A percentile compares a stretch with the other conserved stretches of the same genome.
These are phyloP conservation scores for Podaxis sp. DNA, from an alignment of 768 basidiomycete species.

Conservation along the genomic window DNA sequence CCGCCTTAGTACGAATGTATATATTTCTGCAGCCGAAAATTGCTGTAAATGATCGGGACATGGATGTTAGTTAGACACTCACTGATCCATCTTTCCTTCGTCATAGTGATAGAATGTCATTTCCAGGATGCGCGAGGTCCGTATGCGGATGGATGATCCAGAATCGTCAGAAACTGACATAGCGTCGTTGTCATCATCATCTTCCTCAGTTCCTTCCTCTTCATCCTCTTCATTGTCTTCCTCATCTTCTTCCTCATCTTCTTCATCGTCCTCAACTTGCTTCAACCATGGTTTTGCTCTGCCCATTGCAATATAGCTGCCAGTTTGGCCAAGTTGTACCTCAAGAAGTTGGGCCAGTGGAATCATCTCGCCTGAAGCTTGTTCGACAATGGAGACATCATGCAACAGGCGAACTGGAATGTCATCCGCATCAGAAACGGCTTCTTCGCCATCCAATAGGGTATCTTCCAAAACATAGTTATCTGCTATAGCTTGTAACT, in stretches of 20 bases:
- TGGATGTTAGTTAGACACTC: conserved; percentile 18
- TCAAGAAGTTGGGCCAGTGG: conserved; percentile 38
- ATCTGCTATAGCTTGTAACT: not conserved
- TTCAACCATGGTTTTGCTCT: conserved; percentile 39
- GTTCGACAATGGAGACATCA: conserved; percentile 54
- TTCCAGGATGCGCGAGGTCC: conserved; percentile 43
- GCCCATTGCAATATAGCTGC: conserved; percentile 38
- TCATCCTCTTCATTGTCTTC: conserved; percentile 18
- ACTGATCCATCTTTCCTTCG: conserved; percentile 44
- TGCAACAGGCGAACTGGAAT: conserved; percentile 58
- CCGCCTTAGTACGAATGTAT: conserved; percentile 58
- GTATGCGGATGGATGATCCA: not conserved
- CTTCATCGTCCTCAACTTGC: conserved; percentile 29
- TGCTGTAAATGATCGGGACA: not conserved
- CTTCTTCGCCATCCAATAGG: conserved; percentile 43
- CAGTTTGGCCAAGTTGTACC: conserved; percentile 23
- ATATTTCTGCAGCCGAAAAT: conserved; percentile 44
- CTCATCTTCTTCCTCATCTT: conserved; percentile 24
- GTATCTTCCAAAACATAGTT: conserved; percentile 38
- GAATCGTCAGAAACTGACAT: not conserved
- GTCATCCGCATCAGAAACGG: conserved; percentile 32
- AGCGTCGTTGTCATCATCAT: conserved; percentile 5
- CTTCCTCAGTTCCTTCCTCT: conserved; percentile 21
- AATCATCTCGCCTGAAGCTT: conserved; percentile 35
- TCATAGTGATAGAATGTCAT: conserved; percentile 46